Evolutionary conservation across 2,329 filamentous ascomycete genomes (phyloP).

Genomic region (Clonostachys chloroleuca): DNA sequence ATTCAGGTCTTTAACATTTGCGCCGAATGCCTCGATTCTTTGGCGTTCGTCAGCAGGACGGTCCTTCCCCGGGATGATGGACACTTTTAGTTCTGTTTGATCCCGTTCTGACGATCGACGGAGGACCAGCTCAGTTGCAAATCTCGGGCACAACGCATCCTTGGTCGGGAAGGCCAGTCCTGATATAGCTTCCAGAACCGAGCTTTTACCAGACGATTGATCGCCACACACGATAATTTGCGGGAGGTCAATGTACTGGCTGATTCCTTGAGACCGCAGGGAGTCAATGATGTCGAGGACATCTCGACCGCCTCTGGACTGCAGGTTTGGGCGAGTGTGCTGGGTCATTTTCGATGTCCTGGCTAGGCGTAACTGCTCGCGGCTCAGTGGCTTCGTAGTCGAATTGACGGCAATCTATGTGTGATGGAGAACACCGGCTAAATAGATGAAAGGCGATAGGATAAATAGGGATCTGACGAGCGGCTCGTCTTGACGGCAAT

Average conservation of each 20-base stretch:
- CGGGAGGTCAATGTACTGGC: conserved; percentile 31
- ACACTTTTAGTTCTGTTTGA: conserved; percentile 22
- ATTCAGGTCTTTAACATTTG: conserved; percentile 10
- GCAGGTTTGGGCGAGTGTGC: neutral
- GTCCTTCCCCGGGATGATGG: conserved; percentile 19
- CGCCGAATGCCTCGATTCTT: conserved; percentile 15
- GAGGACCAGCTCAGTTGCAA: conserved; percentile 58
- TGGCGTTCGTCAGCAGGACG: conserved; percentile 15
- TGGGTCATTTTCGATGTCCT: neutral
- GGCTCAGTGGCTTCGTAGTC: too few relatives aligned
- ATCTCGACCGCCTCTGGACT: conserved; percentile 20
- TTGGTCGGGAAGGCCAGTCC: conserved; percentile 55
- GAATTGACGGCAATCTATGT: too few relatives aligned
- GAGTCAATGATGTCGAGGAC: conserved; percentile 32
- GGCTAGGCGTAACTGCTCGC: too few relatives aligned
- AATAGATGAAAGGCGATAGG: too few relatives aligned
- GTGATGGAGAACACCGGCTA: too few relatives aligned
- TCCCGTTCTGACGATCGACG: conserved; percentile 28
- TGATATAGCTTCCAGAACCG: conserved; percentile 60
- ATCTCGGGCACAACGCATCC: conserved; percentile 56
- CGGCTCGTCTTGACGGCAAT: too few relatives aligned
- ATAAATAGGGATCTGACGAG: too few relatives aligned
- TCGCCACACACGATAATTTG: conserved; percentile 56
- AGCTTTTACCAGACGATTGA: conserved; percentile 60
- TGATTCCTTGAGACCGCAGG: conserved; percentile 27